Evolutionary conservation across 2,329 filamentous ascomycete species (phyloP).

Genomic region (Dactylellina sp.): DNA sequence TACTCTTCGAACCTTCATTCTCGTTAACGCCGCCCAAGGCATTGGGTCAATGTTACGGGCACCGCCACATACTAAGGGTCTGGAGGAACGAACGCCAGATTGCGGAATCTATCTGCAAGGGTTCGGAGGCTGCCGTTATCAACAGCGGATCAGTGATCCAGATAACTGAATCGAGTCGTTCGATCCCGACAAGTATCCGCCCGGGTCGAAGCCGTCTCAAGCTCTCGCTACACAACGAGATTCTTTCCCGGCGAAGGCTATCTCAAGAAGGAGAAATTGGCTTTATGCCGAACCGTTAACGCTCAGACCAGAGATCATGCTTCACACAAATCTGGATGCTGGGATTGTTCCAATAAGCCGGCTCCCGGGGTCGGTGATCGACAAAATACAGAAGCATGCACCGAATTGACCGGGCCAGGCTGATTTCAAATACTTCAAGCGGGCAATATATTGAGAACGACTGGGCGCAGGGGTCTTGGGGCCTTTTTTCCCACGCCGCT

Average conservation of each 20-base stretch:
- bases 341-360: conserved; percentile 49
- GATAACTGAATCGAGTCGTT: conserved; percentile 41
- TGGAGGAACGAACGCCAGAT: conserved; percentile 21
- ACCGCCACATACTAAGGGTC: conserved; percentile 30
- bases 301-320: conserved; percentile 48
- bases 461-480: conserved; percentile 37
- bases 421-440: conserved; percentile 55
- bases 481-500: conserved; percentile 4
- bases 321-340: conserved; percentile 42
- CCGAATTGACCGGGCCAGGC: conserved; percentile 38
- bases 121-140: conserved; percentile 43
- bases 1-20: conserved; percentile 7
- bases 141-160: conserved; percentile 39
- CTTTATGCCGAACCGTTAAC: conserved; percentile 52
- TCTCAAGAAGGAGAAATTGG: conserved; percentile 40
- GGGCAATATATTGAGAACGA: conserved; percentile 51
- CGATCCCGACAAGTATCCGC: conserved; percentile 37
- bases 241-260: conserved; percentile 33
- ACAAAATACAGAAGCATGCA: conserved; percentile 33
- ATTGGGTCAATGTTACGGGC: conserved; percentile 2
- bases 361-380: conserved; percentile 47
- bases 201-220: conserved; percentile 39
- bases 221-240: conserved; percentile 30
- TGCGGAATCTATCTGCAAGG: conserved; percentile 46
- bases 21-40: conserved; percentile 10